Percentiles rank a stretch among this genome's conserved stretches.
These are phyloP conservation scores for Cephalotrichum gorgonifer DNA, from an alignment of 2,329 filamentous ascomycete species.

Conservation along the genomic window DNA sequence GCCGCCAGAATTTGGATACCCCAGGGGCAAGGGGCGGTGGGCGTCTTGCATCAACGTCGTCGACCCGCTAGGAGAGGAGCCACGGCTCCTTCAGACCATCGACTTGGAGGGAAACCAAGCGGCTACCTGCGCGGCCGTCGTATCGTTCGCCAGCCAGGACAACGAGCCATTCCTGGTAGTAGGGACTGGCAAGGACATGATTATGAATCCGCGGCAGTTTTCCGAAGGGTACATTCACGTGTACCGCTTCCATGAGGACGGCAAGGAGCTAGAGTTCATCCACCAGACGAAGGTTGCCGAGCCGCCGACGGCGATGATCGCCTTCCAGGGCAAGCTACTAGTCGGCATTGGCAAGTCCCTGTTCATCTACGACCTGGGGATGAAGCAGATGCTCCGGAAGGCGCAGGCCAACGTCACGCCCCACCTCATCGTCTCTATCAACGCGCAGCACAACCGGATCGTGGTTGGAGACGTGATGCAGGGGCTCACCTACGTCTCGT, in stretches of 20 bases:
- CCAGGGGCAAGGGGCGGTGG: constrained; percentile 77
- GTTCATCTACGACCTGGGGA: constrained; percentile 83
- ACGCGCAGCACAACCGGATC: constrained; percentile 85
- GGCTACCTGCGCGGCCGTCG: constrained; percentile 74
- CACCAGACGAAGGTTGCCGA: constrained; percentile 92
- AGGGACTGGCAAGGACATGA: constrained; percentile 85
- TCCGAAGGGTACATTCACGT: constrained; percentile 81
- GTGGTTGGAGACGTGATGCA: constrained; percentile 89
- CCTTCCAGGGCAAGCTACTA: constrained; percentile 82
- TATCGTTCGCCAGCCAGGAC: constrained; percentile 80
- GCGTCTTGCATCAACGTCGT: constrained; percentile 91
- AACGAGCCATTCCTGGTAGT: constrained; percentile 88
- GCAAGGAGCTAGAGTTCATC: constrained; percentile 83
- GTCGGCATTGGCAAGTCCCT: constrained; percentile 78
- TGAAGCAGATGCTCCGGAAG: constrained; percentile 87
- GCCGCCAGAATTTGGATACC: constrained; percentile 80
- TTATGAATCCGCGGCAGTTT: constrained; percentile 64
- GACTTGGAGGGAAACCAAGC: constrained; percentile 86
- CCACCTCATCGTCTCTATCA: constrained; percentile 77
- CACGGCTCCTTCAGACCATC: constrained; percentile 60
- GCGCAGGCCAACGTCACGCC: constrained; percentile 70
- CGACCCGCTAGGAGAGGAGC: constrained; percentile 68
- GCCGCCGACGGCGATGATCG: constrained; percentile 79
- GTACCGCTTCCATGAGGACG: constrained; percentile 79
- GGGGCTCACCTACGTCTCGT: constrained; percentile 83